phyloP scores from a whole-genome alignment of 2,329 filamentous ascomycete species.

The Raffaelea arxii region DNA sequence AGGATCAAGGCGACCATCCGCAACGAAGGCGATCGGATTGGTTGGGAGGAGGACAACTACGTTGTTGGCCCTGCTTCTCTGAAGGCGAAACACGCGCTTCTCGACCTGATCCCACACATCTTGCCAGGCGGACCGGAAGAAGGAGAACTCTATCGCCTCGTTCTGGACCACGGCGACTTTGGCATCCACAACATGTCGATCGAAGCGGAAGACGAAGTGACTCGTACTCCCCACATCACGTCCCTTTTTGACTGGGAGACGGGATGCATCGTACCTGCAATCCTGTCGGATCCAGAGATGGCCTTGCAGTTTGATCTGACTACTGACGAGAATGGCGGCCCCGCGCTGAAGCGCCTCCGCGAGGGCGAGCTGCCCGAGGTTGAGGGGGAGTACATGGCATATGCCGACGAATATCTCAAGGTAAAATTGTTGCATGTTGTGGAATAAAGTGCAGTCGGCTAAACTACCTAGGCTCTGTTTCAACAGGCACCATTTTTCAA shows the following conservation, averaged over 20 bases:
- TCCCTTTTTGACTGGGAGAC: slow-evolving; percentile 23
- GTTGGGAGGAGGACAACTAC: not conserved
- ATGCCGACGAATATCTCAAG: not conserved
- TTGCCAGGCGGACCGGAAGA: not conserved
- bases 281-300: slow-evolving; percentile 12
- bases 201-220: slow-evolving; percentile 13
- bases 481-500: not conserved
- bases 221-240: slow-evolving; percentile 8
- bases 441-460: too few species aligned
- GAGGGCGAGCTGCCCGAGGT: not conserved
- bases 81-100: not conserved
- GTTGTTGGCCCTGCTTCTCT: not conserved
- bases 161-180: slow-evolving; percentile 24
- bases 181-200: slow-evolving; percentile 18
- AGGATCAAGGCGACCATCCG: not conserved
- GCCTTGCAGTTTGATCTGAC: not conserved
- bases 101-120: not conserved
- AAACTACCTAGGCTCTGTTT: not conserved
- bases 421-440: too few species aligned
- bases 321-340: not conserved
- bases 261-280: slow-evolving; percentile 19
- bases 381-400: not conserved
- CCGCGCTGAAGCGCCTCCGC: not conserved
- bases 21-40: not conserved
- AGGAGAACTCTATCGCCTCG: slow-evolving; percentile 17